Conservation (phyloP, 768 basidiomycete genomes). For the Pisolithus sp. region DNA sequence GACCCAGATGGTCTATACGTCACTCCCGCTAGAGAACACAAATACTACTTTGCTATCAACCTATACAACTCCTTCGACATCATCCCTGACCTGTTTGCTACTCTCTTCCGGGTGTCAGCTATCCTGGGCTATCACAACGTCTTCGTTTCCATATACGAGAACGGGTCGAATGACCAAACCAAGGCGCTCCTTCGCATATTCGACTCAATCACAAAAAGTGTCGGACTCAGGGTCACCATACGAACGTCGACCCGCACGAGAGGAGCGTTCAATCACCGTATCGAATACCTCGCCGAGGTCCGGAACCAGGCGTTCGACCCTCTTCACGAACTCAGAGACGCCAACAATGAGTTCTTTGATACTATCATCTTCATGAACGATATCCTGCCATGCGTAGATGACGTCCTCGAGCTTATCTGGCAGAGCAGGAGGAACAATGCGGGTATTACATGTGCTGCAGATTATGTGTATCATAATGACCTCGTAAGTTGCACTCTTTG, state of each 20-base stretch:
- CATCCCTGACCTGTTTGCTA: conserved; percentile 95
- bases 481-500: conserved; percentile 45
- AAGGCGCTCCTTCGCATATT: conserved; percentile 95
- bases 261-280: conserved; percentile 97
- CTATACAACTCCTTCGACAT: conserved; percentile 99
- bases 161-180: conserved; percentile 98
- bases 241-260: conserved; percentile 88
- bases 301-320: conserved; percentile 96
- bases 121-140: conserved; percentile 97
- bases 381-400: conserved; percentile 95
- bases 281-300: conserved; percentile 99
- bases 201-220: conserved; percentile 82
- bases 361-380: conserved; percentile 99
- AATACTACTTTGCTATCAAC: conserved; percentile 99
- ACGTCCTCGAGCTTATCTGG: conserved; percentile 96
- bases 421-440: conserved; percentile 91
- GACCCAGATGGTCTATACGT: conserved; percentile 33
- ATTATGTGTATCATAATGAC: conserved; percentile 99
- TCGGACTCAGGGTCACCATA: conserved; percentile 91
- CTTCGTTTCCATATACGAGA: conserved; percentile 98
- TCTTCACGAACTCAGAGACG: conserved; percentile 86
- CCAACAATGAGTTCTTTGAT: conserved; percentile 92
- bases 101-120: conserved; percentile 87
- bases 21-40: conserved; percentile 62
- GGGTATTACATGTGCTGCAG: conserved; percentile 95